phyloP scores from a whole-genome alignment of 768 basidiomycete species.

The Collybia sp. region DNA sequence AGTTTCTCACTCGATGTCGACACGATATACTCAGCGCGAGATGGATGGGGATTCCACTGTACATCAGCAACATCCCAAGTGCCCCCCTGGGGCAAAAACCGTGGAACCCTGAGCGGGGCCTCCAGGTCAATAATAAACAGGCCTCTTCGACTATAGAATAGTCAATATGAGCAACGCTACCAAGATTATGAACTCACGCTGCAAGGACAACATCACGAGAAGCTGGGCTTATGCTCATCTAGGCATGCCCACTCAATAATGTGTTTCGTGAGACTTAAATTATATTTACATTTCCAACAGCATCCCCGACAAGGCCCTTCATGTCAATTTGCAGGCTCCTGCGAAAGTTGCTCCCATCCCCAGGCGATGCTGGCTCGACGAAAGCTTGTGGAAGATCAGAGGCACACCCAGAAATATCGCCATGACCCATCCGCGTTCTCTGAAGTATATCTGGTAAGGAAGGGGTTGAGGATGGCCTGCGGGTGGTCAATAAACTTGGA shows the following conservation, averaged over 20 bases:
- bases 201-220: conserved; percentile 89
- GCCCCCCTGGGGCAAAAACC: conserved; percentile 94
- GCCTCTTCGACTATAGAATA: conserved; percentile 61
- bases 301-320: conserved; percentile 75
- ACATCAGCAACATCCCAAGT: conserved; percentile 95
- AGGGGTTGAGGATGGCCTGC: conserved; percentile 12
- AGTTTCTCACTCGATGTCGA: conserved; percentile 88
- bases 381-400: conserved; percentile 1
- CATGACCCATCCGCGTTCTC: not conserved
- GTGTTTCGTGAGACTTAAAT: no score
- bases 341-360: conserved; percentile 57
- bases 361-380: conserved; percentile 28
- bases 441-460: not conserved
- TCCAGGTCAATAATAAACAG: conserved; percentile 95
- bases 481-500: conserved; percentile 8
- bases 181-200: conserved; percentile 41
- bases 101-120: conserved; percentile 78
- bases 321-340: conserved; percentile 71
- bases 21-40: conserved; percentile 75
- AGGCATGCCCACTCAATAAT: not conserved
- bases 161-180: not conserved
- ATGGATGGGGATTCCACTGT: conserved; percentile 86
- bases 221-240: conserved; percentile 92
- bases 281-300: conserved; percentile 66
- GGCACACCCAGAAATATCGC: not conserved